phyloP scores from a whole-genome alignment of 2,329 filamentous ascomycete species.

The Aspergillus chevalieri region DNA sequence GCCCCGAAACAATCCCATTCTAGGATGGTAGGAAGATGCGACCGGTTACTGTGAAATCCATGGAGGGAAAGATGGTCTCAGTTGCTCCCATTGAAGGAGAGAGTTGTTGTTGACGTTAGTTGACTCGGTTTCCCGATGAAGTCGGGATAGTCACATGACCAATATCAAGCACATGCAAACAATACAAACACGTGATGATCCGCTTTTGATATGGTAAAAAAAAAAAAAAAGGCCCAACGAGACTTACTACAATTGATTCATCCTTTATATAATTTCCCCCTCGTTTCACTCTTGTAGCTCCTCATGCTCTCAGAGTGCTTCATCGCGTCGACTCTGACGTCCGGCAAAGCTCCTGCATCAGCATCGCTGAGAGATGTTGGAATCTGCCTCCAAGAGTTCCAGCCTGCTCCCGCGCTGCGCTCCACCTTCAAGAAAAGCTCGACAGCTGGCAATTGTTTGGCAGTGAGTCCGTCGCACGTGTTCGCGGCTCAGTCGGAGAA shows the following conservation, averaged over 20 bases:
- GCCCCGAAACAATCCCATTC: not conserved
- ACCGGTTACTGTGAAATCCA: not conserved
- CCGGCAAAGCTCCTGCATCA: constrained; percentile 38
- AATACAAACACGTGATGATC: constrained; percentile 23
- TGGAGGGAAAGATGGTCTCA: not conserved
- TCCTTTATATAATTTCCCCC: constrained; percentile 8
- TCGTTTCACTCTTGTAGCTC: constrained; percentile 13
- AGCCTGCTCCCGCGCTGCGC: constrained; percentile 69
- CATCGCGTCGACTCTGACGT: constrained; percentile 39
- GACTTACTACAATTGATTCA: not conserved
- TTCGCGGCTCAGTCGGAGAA: constrained; percentile 91
- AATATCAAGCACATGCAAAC: constrained; percentile 19
- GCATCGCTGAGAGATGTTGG: constrained; percentile 67
- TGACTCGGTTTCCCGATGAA: not conserved
- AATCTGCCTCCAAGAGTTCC: constrained; percentile 77
- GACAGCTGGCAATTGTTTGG: constrained; percentile 69
- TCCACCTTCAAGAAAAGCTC: constrained; percentile 88
- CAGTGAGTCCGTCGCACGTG: constrained; percentile 72
- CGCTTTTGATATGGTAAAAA: constrained; percentile 17
- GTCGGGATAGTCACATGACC: not conserved
- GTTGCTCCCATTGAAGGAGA: not conserved
- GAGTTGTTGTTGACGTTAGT: not conserved
- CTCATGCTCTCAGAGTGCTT: constrained; percentile 46
- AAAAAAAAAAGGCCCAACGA: constrained; percentile 7
- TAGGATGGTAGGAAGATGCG: not conserved